Evolutionary conservation across 1,284 basidiomycete species (phyloP).

Genomic region (Trichosporon sp.): DNA sequence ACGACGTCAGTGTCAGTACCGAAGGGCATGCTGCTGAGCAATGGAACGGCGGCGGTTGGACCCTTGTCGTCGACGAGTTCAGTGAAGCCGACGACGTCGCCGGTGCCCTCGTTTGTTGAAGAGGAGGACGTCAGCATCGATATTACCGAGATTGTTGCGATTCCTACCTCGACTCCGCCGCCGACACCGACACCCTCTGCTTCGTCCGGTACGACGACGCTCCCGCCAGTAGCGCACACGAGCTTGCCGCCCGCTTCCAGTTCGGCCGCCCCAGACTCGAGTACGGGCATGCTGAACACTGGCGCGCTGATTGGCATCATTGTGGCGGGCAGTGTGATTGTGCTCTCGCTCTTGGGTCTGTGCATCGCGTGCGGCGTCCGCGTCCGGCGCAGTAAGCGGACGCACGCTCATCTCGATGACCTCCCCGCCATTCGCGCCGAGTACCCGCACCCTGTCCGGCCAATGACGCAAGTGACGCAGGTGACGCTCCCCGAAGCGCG

Average conservation of each 20-base stretch:
- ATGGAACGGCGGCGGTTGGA: not conserved
- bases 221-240: not conserved
- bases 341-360: not conserved
- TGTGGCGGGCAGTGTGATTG: not conserved
- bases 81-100: not conserved
- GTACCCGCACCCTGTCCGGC: not conserved
- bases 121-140: not conserved
- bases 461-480: not conserved
- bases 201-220: not conserved
- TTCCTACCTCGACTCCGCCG: not conserved
- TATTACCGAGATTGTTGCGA: not conserved
- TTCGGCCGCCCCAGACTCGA: not conserved
- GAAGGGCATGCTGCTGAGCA: not conserved
- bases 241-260: not conserved
- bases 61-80: not conserved
- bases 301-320: conserved; percentile 1
- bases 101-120: not conserved
- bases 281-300: not conserved
- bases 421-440: not conserved
- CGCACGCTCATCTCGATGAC: conserved; percentile 1
- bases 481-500: conserved; percentile 4
- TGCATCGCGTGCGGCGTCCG: not conserved
- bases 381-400: not conserved
- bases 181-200: not conserved
- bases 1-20: not conserved